Evolutionary conservation across 257 asterid species (phyloP).

Genomic region (Linderniella brevidens): DNA sequence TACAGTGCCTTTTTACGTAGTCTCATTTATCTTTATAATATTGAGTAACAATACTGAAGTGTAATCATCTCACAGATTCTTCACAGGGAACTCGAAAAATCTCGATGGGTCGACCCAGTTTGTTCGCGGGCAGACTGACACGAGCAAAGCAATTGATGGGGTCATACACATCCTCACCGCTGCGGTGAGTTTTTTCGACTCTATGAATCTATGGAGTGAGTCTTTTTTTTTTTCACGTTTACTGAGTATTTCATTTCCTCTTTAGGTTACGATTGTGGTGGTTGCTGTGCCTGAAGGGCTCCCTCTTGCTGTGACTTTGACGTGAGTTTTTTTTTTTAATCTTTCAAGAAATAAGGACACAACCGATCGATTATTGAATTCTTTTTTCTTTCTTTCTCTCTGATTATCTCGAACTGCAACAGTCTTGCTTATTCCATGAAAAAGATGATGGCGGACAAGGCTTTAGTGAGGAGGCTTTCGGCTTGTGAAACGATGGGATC

Average conservation of each 20-base stretch:
- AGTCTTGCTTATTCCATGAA: constrained; percentile 97
- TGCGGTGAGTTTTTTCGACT: constrained; percentile 52
- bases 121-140: constrained; percentile 46
- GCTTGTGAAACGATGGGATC: constrained; percentile 99
- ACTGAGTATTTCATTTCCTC: constrained; percentile 18
- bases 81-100: constrained; percentile 63
- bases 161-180: constrained; percentile 62
- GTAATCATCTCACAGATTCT: constrained; percentile 33
- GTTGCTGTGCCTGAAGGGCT: constrained; percentile 99
- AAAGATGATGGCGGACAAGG: constrained; percentile 99
- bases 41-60: neutral
- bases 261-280: constrained; percentile 93
- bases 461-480: constrained; percentile 96
- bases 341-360: neutral
- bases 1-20: neutral
- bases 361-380: too few species aligned
- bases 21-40: too few species aligned
- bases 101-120: constrained; percentile 69
- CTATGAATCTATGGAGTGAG: constrained; percentile 9
- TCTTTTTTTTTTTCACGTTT: constrained; percentile 13
- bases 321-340: constrained; percentile 32
- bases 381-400: constrained; percentile 3
- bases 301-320: constrained; percentile 92
- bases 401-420: constrained; percentile 16
- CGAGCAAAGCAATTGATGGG: constrained; percentile 39